Conservation (phyloP, 371 early-diverging fungal species). For the Dichotomocladium elegans region DNA sequence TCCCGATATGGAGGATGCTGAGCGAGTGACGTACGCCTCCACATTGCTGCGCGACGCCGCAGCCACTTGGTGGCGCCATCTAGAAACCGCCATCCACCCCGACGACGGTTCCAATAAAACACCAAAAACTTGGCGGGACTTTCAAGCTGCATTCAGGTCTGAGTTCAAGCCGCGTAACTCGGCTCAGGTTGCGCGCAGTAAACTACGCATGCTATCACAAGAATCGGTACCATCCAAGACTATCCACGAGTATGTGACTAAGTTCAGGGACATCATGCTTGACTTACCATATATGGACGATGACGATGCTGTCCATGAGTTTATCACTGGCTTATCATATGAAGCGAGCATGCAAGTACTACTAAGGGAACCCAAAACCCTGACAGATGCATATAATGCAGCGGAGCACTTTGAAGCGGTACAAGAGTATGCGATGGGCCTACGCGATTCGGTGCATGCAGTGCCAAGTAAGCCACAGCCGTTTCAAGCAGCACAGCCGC, state of each 20-base stretch:
- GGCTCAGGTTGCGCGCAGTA: neutral
- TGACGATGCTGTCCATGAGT: conserved; percentile 3
- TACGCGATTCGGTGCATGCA: too few species aligned
- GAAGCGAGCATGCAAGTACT: neutral
- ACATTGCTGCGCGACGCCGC: neutral
- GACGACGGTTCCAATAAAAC: neutral
- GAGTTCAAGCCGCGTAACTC: conserved; percentile 1
- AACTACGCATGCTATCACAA: neutral
- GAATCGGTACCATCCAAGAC: too few species aligned
- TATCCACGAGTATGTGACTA: too few species aligned
- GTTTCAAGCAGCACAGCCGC: too few species aligned
- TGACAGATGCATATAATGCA: conserved; percentile 4
- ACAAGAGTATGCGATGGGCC: too few species aligned
- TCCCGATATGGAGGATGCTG: neutral
- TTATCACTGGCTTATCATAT: conserved; percentile 1
- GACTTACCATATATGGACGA: conserved; percentile 10
- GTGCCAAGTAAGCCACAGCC: too few species aligned
- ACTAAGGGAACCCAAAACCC: neutral
- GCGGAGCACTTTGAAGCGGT: too few species aligned
- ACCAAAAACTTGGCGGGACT: neutral
- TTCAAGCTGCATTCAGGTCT: neutral
- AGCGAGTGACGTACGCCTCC: neutral
- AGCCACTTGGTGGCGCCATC: too few species aligned
- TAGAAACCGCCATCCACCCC: neutral
- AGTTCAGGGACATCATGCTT: conserved; percentile 8